Conservation (phyloP, 306 rosid species). For the Echinosophora koreensis region DNA sequence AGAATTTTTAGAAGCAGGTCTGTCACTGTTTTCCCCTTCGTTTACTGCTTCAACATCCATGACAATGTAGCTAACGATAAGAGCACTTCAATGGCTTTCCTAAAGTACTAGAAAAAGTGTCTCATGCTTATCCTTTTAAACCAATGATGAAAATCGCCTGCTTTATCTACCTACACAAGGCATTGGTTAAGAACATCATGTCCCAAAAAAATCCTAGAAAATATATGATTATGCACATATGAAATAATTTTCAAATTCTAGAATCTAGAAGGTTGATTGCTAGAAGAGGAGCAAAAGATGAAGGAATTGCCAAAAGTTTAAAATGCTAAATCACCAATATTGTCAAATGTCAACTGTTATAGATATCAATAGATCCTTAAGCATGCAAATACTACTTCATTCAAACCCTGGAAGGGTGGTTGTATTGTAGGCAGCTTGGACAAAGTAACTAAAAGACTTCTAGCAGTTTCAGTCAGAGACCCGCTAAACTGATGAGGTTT, state of each 20-base stretch:
- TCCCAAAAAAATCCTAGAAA: background rate
- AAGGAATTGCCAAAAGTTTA: background rate
- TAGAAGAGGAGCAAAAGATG: background rate
- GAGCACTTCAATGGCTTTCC: constrained; percentile 38
- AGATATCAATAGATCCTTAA: constrained; percentile 25
- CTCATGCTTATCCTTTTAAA: constrained; percentile 41
- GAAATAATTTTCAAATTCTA: constrained; percentile 22
- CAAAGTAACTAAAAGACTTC: constrained; percentile 10
- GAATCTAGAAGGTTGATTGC: background rate
- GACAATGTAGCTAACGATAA: constrained; percentile 30
- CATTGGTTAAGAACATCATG: constrained; percentile 28
- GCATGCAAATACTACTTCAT: constrained; percentile 4
- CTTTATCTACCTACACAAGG: constrained; percentile 39
- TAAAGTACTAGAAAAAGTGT: constrained; percentile 46
- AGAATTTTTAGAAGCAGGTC: constrained; percentile 38
- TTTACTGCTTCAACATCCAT: constrained; percentile 62
- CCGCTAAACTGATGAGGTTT: constrained; percentile 11
- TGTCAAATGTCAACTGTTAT: background rate
- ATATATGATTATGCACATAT: background rate
- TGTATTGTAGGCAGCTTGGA: background rate
- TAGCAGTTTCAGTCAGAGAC: background rate
- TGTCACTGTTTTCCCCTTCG: constrained; percentile 57
- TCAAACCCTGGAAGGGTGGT: background rate
- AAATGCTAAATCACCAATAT: constrained; percentile 14
- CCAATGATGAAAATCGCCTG: constrained; percentile 40